Evolutionary conservation across 768 basidiomycete genomes (phyloP).

Genomic region (Favolaschia claudopus): DNA sequence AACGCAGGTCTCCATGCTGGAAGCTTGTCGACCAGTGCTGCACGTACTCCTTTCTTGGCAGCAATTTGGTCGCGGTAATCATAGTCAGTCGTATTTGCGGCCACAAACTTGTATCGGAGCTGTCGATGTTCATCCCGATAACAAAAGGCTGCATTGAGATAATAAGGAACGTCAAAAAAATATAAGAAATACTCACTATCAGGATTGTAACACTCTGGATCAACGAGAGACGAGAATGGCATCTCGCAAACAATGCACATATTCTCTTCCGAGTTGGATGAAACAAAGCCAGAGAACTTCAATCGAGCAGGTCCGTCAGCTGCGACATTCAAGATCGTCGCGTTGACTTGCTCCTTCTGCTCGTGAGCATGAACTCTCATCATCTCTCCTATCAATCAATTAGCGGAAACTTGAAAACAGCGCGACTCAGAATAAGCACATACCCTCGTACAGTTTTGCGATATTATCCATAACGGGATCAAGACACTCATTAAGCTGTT

Average conservation of each 20-base stretch:
- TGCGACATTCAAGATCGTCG: not conserved
- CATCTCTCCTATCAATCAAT: not conserved
- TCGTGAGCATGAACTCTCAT: not conserved
- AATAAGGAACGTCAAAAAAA: not conserved
- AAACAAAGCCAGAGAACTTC: not conserved
- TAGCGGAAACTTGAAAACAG: not conserved
- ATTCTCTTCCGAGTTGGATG: not conserved
- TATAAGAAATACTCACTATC: not conserved
- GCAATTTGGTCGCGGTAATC: not conserved
- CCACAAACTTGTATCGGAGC: slow-evolving; percentile 1
- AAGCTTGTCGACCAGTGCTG: not conserved
- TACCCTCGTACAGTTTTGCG: not conserved
- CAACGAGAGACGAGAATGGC: not conserved
- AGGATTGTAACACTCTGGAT: not conserved
- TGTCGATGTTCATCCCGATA: not conserved
- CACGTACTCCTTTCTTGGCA: not conserved
- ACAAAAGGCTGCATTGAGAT: not conserved
- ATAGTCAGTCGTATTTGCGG: not conserved
- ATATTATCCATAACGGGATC: not conserved
- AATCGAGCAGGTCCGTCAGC: not conserved
- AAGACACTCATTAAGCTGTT: not conserved
- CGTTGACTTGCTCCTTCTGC: not conserved
- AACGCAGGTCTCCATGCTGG: not conserved
- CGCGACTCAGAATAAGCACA: too few relatives aligned
- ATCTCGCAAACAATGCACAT: not conserved